Conservation (phyloP, 768 basidiomycete species). For the Suillus sp. region DNA sequence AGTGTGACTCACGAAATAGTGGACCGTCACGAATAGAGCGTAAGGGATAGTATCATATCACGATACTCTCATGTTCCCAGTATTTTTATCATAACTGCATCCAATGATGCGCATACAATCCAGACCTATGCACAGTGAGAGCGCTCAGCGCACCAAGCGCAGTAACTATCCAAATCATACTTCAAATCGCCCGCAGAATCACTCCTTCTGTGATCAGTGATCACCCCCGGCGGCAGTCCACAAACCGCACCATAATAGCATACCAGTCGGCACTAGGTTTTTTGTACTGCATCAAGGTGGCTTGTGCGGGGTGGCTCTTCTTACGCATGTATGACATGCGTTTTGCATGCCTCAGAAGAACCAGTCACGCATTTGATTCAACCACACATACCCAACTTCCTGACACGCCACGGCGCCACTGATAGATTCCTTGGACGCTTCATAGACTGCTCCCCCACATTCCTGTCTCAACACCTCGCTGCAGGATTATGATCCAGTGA, state of each 20-base stretch:
- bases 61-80: background rate
- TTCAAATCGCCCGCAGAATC: background rate
- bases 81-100: background rate
- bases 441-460: slow-evolving; percentile 98
- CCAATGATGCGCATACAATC: background rate
- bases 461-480: slow-evolving; percentile 96
- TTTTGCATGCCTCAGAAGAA: background rate
- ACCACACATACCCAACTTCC: slow-evolving; percentile 57
- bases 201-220: background rate
- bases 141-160: background rate
- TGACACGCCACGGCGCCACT: slow-evolving; percentile 91
- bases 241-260: background rate
- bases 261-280: background rate
- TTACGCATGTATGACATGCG: background rate
- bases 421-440: slow-evolving; percentile 92
- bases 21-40: no score
- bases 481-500: slow-evolving; percentile 93
- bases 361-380: background rate
- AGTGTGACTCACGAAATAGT: no score
- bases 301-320: background rate
- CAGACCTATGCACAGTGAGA: background rate
- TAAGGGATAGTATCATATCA: no score
- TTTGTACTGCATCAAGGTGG: background rate
- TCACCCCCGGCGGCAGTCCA: background rate
- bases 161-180: background rate